Evolutionary conservation across 768 basidiomycete species (phyloP), one percentile per base, ranked within the genome.

Genomic region (Suillus discolor): DNA sequence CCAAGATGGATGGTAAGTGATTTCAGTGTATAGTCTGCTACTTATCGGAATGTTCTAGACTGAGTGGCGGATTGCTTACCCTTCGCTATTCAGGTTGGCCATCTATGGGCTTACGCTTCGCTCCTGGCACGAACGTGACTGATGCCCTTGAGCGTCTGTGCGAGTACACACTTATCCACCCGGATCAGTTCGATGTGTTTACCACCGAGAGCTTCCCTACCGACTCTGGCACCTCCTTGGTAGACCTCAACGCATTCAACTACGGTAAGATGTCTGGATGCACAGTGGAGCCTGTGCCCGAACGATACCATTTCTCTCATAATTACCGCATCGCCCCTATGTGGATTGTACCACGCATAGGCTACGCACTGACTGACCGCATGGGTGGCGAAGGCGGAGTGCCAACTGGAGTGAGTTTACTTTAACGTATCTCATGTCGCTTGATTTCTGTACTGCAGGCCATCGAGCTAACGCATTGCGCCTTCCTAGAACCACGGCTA

Each of bases 281-380:
- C n/a, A n/a, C 47, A 57, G 69, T 65, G n/a, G 53, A 36, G 16
- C 62, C 68, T 25, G 96, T 97, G 93, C 95, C 92, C 0, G 74
- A 85, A 68, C 80, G 89, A 57, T 96, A 85, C 73, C 94, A 97
- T 74, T 96, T 92, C 72, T 78, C 87, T 1, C 70, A 83, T 54
- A 87, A 85, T 71, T 82, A 87, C 63, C 85, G 95, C n/a, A 94
- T 97, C 70, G 92, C 95, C 16, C 94, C 94, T 8, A 82, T 96
- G 15, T 97, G 93, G 75, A 82, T 94, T 62, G 84, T 96, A 2
- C 95, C 96, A 3, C 83, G 86, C 69, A 83, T 94, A 34, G 93
- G 91, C 3, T 96, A 92, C 77, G 87, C 89, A 0, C 77, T 97
- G 66, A 93, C 93, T 12, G 90, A 85, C 57, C 81, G 81, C 62